A percentile compares a stretch with the other conserved stretches of the same genome.
phyloP scores from a whole-genome alignment of 768 basidiomycete genomes.

The Amyloporia xantha region DNA sequence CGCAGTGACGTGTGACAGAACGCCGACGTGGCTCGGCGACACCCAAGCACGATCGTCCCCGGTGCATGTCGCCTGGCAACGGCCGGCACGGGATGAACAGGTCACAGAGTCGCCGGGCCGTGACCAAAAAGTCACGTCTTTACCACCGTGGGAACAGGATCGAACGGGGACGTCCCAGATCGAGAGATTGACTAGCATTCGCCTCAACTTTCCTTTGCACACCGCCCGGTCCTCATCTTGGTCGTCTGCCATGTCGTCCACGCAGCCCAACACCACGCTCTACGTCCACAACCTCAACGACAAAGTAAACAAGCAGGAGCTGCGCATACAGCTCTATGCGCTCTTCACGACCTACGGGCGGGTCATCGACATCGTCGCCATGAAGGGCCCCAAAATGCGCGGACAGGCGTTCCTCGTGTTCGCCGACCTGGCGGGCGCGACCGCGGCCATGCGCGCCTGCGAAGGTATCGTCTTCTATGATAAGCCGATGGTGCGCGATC shows the following conservation, averaged over 20 bases:
- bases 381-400: constrained; percentile 77
- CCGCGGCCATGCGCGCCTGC: constrained; percentile 87
- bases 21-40: no score
- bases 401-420: constrained; percentile 98
- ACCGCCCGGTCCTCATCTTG: no score
- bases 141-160: neutral
- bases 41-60: no score
- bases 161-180: neutral
- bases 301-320: constrained; percentile 87
- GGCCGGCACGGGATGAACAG: no score
- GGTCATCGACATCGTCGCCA: constrained; percentile 88
- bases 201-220: neutral
- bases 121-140: neutral
- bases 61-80: no score
- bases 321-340: constrained; percentile 73
- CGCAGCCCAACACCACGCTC: constrained; percentile 80
- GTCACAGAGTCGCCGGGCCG: neutral
- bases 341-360: constrained; percentile 93
- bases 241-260: constrained; percentile 30
- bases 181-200: neutral
- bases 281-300: constrained; percentile 93
- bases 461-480: constrained; percentile 93
- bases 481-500: constrained; percentile 70
- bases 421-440: constrained; percentile 83
- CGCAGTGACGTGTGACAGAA: no score